phyloP scores from a whole-genome alignment of 352 stramenopile genomes.

The Achlya hypogyna region DNA sequence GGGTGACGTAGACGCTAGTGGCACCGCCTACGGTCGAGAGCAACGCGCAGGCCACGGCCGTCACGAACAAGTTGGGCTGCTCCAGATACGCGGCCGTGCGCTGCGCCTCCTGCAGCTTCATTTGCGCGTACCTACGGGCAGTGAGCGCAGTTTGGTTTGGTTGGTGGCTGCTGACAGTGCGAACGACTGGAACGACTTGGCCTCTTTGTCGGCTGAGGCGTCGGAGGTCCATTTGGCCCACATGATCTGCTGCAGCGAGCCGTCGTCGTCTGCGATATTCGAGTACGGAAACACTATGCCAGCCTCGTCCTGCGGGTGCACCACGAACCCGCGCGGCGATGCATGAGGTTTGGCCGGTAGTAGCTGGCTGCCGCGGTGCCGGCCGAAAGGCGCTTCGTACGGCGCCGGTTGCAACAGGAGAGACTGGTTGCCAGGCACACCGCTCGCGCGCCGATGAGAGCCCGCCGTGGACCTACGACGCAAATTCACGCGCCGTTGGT shows the following conservation, averaged over 20 bases:
- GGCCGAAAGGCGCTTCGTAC: background rate
- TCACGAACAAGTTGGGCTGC: constrained; percentile 61
- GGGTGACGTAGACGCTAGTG: background rate
- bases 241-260: constrained; percentile 9
- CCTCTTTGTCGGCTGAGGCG: background rate
- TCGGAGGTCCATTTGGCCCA: constrained; percentile 6
- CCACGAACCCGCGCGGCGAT: background rate
- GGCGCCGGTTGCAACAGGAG: background rate
- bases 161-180: background rate
- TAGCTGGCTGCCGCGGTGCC: background rate
- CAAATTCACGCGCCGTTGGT: background rate
- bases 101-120: constrained; percentile 71
- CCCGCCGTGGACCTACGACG: background rate
- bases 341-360: background rate
- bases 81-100: constrained; percentile 66
- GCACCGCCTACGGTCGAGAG: constrained; percentile 30
- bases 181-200: constrained; percentile 7
- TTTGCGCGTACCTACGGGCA: constrained; percentile 26
- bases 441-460: background rate
- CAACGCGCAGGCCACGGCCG: constrained; percentile 58
- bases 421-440: background rate
- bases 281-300: constrained; percentile 12
- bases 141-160: background rate
- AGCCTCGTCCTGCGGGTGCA: constrained; percentile 2
- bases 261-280: constrained; percentile 14